phyloP scores from a whole-genome alignment of 2,329 filamentous ascomycete species.

The Orbilia quercus region DNA sequence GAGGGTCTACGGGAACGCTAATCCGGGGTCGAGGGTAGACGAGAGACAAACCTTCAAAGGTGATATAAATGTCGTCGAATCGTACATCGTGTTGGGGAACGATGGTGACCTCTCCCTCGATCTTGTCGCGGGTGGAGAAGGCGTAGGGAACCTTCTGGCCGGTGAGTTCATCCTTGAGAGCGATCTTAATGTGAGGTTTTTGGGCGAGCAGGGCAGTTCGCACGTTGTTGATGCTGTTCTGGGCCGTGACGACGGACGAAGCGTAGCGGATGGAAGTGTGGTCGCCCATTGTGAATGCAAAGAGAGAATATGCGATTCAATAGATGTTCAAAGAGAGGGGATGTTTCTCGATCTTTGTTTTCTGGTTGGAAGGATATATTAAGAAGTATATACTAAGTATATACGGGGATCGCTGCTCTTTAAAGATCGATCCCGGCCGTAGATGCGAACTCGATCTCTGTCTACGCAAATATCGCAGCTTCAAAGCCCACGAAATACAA shows the following conservation, averaged over 20 bases:
- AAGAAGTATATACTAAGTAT: too few relatives aligned
- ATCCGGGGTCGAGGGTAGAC: conserved; percentile 39
- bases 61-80: conserved; percentile 71
- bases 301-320: too few relatives aligned
- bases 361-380: background rate
- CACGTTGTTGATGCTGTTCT: conserved; percentile 35
- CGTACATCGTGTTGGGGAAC: conserved; percentile 67
- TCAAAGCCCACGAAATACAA: too few relatives aligned
- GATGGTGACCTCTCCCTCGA: conserved; percentile 69
- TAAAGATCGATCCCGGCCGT: conserved; percentile 42
- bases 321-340: background rate
- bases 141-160: conserved; percentile 45
- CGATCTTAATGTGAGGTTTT: conserved; percentile 57
- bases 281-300: conserved; percentile 26
- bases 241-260: conserved; percentile 41
- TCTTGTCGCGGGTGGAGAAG: conserved; percentile 69
- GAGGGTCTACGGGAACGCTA: conserved; percentile 53
- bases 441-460: too few relatives aligned
- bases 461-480: too few relatives aligned
- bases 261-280: conserved; percentile 49
- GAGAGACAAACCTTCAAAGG: conserved; percentile 67
- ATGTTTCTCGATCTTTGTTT: background rate
- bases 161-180: conserved; percentile 57
- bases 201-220: conserved; percentile 34
- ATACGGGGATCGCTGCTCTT: conserved; percentile 24